Percentiles rank a stretch among this genome's conserved stretches.
Evolutionary conservation across 73 alveolate species (phyloP).

Genomic region (Diophrys appendiculata): DNA sequence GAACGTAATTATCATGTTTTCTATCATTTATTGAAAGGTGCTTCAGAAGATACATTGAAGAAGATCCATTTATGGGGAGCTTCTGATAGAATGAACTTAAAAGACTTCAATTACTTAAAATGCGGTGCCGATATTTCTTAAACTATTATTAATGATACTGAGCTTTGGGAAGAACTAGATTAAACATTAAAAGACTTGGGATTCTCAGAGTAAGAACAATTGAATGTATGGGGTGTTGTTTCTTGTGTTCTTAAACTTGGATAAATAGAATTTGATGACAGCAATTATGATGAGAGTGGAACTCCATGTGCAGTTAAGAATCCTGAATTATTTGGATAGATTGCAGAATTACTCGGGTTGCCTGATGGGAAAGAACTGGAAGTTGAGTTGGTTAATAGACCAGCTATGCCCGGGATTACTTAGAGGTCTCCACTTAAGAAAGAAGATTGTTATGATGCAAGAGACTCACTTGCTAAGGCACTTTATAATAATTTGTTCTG

Average conservation of each 20-base stretch:
- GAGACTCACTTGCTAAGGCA: conserved; percentile 90
- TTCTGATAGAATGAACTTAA: conserved; percentile 31
- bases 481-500: conserved; percentile 83
- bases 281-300: conserved; percentile 80
- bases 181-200: conserved; percentile 55
- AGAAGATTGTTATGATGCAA: conserved; percentile 72
- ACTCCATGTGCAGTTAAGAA: conserved; percentile 67
- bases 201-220: conserved; percentile 61
- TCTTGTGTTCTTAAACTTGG: conserved; percentile 84
- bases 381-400: conserved; percentile 75
- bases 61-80: conserved; percentile 26
- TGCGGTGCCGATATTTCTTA: conserved; percentile 63
- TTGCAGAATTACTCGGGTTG: conserved; percentile 69
- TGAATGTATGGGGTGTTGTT: conserved; percentile 46
- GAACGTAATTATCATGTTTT: conserved; percentile 97
- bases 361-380: conserved; percentile 52
- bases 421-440: conserved; percentile 73
- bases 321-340: conserved; percentile 53
- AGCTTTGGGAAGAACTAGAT: conserved; percentile 60
- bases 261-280: conserved; percentile 81
- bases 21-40: conserved; percentile 86
- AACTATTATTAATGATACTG: conserved; percentile 51
- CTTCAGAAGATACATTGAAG: conserved; percentile 30
- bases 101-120: conserved; percentile 55
- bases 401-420: conserved; percentile 77